phyloP scores from a whole-genome alignment of 805 yeast genomes.

The Ogataea kodamae region DNA sequence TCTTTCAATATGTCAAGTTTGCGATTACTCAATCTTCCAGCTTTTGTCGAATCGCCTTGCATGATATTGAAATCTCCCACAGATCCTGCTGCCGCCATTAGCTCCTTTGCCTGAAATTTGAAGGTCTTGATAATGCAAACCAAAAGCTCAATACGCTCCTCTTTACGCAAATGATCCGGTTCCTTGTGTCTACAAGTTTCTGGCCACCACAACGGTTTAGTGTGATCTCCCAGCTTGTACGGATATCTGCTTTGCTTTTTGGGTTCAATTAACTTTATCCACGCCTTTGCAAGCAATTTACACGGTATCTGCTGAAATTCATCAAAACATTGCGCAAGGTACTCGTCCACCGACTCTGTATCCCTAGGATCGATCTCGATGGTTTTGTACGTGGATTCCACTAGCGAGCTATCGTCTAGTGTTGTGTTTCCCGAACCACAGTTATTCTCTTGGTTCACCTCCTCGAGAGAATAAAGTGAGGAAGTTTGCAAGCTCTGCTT shows the following conservation, averaged over 20 bases:
- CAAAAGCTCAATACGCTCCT: constrained; percentile 51
- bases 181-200: constrained; percentile 53
- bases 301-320: constrained; percentile 52
- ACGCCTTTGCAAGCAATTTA: constrained; percentile 58
- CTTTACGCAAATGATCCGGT: constrained; percentile 68
- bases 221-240: constrained; percentile 47
- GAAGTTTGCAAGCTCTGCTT: constrained; percentile 1
- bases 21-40: constrained; percentile 23
- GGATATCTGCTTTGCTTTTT: constrained; percentile 61
- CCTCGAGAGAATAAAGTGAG: too few relatives aligned
- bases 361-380: constrained; percentile 19
- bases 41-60: constrained; percentile 13
- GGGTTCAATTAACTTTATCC: constrained; percentile 68
- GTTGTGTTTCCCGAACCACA: constrained; percentile 4
- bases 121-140: constrained; percentile 36
- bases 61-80: constrained; percentile 23
- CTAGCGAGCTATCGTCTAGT: constrained; percentile 9
- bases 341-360: constrained; percentile 21
- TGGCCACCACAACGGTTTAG: constrained; percentile 77
- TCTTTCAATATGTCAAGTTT: constrained; percentile 23
- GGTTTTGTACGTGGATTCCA: constrained; percentile 15
- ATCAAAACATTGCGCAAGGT: constrained; percentile 32
- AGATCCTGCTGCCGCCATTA: constrained; percentile 22
- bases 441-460: neutral
- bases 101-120: constrained; percentile 19